These are phyloP conservation scores for Kondoa malvinella DNA, from an alignment of 768 basidiomycete genomes.

Conservation along the genomic window DNA sequence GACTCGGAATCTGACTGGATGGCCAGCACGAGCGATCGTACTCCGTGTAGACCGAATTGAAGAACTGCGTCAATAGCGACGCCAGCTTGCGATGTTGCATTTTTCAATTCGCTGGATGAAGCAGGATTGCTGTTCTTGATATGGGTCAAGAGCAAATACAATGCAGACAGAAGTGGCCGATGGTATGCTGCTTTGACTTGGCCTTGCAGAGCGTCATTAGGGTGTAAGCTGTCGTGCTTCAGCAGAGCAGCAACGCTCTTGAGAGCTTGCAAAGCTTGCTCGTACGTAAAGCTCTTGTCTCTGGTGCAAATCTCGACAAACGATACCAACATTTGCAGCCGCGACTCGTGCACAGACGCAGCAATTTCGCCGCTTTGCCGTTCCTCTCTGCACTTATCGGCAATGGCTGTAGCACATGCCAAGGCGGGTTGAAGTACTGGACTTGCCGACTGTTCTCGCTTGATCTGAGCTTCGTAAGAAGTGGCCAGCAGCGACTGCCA, in stretches of 20 bases:
- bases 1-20: not conserved
- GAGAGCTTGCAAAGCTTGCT: not conserved
- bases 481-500: constrained; percentile 50
- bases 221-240: not conserved
- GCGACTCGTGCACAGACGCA: not conserved
- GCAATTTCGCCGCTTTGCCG: not conserved
- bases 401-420: not conserved
- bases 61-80: not conserved
- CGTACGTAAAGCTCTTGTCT: not conserved
- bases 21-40: not conserved
- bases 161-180: not conserved
- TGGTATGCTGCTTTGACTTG: not conserved
- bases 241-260: not conserved
- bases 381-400: not conserved
- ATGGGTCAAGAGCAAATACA: not conserved
- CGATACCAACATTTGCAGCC: not conserved
- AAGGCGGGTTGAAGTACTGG: not conserved
- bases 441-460: not conserved
- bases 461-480: not conserved
- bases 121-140: not conserved
- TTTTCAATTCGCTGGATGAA: not conserved
- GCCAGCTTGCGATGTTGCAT: not conserved
- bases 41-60: not conserved
- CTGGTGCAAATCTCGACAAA: not conserved
- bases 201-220: not conserved